Base-by-base conservation (phyloP, 2,329 filamentous ascomycete species). In the Pleurostoma richardsiae region DNA sequence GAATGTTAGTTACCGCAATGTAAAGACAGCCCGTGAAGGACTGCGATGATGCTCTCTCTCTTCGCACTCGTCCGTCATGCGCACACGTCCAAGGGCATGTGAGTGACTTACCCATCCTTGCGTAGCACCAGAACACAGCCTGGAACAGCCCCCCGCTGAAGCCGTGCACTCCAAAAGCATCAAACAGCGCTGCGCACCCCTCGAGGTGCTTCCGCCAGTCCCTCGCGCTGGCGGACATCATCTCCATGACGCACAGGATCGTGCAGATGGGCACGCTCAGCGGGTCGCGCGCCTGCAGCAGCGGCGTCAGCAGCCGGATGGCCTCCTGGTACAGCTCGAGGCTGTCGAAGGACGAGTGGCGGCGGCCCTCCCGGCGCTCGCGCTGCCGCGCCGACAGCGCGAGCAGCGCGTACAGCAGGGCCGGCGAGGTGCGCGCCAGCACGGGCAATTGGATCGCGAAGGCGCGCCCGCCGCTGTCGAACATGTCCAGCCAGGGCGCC, bases 51-150 rank as follows among this genome's bases (percentile, higher is more conserved):
- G 19, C 19, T 19, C 2, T 19, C 19, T 19, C 19, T 19, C 19
- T 19, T 19, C 19, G 19, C 19, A 19, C 19, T 19, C 19, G 19
- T 19, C 19, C 19, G 19, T 19, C 19, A 19, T 19, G 19, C 19
- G 19, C 19, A 19, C 19, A 19, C 19, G 19, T 19, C 19, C 19
- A 19, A 19, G 19, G 19, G 19, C 19, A 19, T 5, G 30, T 30
- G 10, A 29, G 40, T 30, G 43, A 53, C 65, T 50, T 48, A 73
- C 70, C 71, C 76, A 82, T 82, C 41, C 77, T 67, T 2, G 74
- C 76, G 55, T 77, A 81, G 51, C 76, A 80, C 78, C 78, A 82
- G 49, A 81, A 82, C 0, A 80, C 65, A 0, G 77, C 75, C 56
- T 78, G 76, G 5, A 74, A 58, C 19, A 80, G 55, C 0, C 76